Conservation (phyloP, 2,329 filamentous ascomycete genomes). For the Hysterium pulicare region DNA sequence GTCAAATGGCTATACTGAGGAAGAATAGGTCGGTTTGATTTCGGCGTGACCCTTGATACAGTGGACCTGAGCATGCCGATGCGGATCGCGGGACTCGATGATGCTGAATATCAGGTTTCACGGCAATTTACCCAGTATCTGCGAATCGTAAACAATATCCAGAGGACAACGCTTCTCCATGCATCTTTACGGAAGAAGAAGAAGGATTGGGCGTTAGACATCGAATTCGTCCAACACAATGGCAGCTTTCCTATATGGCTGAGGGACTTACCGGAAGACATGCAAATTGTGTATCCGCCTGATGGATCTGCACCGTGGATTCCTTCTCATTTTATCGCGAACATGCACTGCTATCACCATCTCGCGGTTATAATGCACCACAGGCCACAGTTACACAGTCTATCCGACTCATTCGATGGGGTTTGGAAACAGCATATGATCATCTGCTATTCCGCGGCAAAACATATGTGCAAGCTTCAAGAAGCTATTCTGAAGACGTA, state of each 20-base stretch:
- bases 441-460: slow-evolving; percentile 79
- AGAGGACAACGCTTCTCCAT: slow-evolving; percentile 73
- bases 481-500: slow-evolving; percentile 76
- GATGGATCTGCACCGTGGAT: slow-evolving; percentile 82
- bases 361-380: slow-evolving; percentile 82
- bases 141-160: slow-evolving; percentile 72
- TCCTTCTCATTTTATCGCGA: slow-evolving; percentile 81
- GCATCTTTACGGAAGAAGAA: slow-evolving; percentile 68
- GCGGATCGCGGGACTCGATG: slow-evolving; percentile 64
- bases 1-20: slow-evolving; percentile 1
- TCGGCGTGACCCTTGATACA: slow-evolving; percentile 69
- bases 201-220: slow-evolving; percentile 83
- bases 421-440: slow-evolving; percentile 87
- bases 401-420: slow-evolving; percentile 73
- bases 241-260: slow-evolving; percentile 74
- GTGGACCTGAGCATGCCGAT: slow-evolving; percentile 70
- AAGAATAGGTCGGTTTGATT: slow-evolving; percentile 63
- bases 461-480: slow-evolving; percentile 79
- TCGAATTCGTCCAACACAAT: slow-evolving; percentile 76
- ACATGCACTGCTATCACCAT: slow-evolving; percentile 86
- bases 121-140: slow-evolving; percentile 81
- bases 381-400: slow-evolving; percentile 72
- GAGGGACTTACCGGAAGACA: slow-evolving; percentile 70
- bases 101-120: slow-evolving; percentile 72
- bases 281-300: slow-evolving; percentile 71